Percentiles rank a stretch among this genome's conserved stretches.
Conservation (phyloP, 768 basidiomycete genomes). For the Pisolithus orientalis region DNA sequence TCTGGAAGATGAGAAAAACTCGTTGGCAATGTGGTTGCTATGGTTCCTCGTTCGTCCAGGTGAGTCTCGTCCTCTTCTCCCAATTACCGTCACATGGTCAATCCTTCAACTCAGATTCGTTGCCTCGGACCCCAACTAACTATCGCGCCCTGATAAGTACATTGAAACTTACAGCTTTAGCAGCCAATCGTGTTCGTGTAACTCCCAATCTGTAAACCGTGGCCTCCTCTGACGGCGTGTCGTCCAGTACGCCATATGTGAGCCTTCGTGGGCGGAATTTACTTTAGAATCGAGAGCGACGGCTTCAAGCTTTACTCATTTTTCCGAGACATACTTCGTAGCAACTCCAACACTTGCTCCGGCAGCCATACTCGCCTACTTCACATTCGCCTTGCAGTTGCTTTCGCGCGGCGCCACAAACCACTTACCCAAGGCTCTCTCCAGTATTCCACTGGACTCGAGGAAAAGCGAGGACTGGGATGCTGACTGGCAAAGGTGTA, state of each 20-base stretch:
- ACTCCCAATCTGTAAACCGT: constrained; percentile 2
- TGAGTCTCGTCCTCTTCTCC: constrained; percentile 26
- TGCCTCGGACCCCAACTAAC: constrained; percentile 31
- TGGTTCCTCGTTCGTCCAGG: constrained; percentile 66
- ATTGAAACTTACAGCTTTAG: constrained; percentile 58
- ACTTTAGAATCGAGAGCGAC: constrained; percentile 26
- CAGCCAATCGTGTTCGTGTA: constrained; percentile 52
- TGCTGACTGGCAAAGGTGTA: constrained; percentile 60
- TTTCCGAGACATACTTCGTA: constrained; percentile 40
- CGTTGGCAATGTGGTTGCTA: constrained; percentile 73
- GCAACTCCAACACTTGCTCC: constrained; percentile 56
- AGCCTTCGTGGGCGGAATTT: constrained; percentile 55
- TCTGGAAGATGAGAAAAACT: constrained; percentile 40
- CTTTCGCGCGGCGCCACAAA: not conserved
- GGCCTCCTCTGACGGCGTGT: not conserved
- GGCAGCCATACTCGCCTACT: constrained; percentile 67
- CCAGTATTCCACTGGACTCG: constrained; percentile 4
- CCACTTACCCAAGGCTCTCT: constrained; percentile 10
- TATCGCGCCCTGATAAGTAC: constrained; percentile 44
- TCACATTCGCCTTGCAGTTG: constrained; percentile 40
- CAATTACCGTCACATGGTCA: not conserved
- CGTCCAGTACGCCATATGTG: constrained; percentile 55
- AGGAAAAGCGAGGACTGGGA: constrained; percentile 55
- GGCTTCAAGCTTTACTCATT: constrained; percentile 32
- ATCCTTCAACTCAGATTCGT: constrained; percentile 36